Evolutionary conservation across 805 yeast genomes (phyloP).

Genomic region (Candida pini): DNA sequence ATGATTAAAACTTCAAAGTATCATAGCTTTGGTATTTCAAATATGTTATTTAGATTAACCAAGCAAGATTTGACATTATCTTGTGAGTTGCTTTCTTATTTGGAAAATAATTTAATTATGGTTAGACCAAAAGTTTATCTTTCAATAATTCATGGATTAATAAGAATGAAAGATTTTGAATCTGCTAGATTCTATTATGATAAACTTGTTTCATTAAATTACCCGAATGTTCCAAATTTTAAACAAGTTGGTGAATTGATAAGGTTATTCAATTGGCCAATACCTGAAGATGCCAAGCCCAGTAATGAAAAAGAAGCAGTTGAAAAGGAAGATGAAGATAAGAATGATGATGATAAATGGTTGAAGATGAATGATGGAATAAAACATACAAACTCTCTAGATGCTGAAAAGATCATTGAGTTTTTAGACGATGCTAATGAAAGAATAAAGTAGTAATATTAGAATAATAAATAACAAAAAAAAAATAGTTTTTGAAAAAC

Average conservation of each 20-base stretch:
- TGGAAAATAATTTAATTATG: conserved; percentile 2
- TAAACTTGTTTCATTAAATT: too few relatives aligned
- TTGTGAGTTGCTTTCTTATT: conserved; percentile 2
- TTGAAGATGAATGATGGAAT: too few relatives aligned
- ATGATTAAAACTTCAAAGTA: conserved; percentile 2
- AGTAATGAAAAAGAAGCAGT: too few relatives aligned
- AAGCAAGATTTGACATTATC: conserved; percentile 9
- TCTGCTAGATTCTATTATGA: conserved; percentile 14
- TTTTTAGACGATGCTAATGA: background rate
- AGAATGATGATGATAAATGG: too few relatives aligned
- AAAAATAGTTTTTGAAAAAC: background rate
- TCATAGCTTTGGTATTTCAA: conserved; percentile 6
- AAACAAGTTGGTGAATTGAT: conserved; percentile 2
- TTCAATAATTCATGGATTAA: conserved; percentile 11
- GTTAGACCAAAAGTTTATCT: conserved; percentile 11
- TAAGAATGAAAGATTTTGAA: conserved; percentile 14
- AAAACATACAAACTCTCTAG: too few relatives aligned
- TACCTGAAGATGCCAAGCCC: too few relatives aligned
- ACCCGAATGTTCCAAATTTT: too few relatives aligned
- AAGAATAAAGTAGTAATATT: background rate
- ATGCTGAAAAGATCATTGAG: background rate
- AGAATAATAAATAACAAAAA: too few relatives aligned
- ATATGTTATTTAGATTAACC: conserved; percentile 8
- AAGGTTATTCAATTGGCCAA: conserved; percentile 7
- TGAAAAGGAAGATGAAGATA: too few relatives aligned